Conservation (phyloP, 805 yeast genomes). For the Hanseniaspora vineae region DNA sequence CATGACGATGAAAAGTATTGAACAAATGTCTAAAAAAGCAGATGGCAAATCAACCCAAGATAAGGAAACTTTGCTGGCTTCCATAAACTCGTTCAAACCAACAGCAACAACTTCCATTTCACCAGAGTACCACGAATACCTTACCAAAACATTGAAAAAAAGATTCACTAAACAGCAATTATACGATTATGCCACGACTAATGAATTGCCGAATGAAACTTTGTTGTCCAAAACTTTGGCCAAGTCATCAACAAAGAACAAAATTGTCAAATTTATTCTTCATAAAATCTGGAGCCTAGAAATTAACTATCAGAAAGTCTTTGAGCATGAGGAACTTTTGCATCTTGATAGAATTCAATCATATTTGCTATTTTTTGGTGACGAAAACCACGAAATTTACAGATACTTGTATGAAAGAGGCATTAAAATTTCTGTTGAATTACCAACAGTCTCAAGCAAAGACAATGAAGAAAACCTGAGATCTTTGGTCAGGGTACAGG, state of each 20-base stretch:
- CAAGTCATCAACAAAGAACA: constrained; percentile 5
- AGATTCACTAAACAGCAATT: constrained; percentile 19
- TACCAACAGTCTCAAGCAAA: neutral
- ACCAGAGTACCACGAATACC: no score
- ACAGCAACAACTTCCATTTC: no score
- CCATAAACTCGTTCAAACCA: constrained; percentile 19
- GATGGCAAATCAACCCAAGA: constrained; percentile 4
- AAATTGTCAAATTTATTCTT: constrained; percentile 9
- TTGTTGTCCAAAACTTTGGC: constrained; percentile 5
- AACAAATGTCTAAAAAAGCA: neutral
- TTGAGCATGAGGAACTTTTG: neutral
- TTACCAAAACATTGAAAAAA: no score
- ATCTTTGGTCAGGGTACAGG: neutral
- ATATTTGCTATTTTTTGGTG: neutral
- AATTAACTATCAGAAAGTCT: neutral
- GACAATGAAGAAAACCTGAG: neutral
- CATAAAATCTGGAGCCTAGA: constrained; percentile 13
- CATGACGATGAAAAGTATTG: neutral
- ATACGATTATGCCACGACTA: constrained; percentile 10
- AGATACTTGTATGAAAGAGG: neutral
- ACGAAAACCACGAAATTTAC: neutral
- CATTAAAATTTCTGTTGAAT: neutral
- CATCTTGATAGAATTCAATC: neutral
- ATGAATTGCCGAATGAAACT: constrained; percentile 5
- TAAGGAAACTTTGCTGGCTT: constrained; percentile 15